A percentile compares a stretch with the other conserved stretches of the same genome.
Evolutionary conservation across 1,139 yeast genomes (phyloP).

Genomic region (Taiozyma sp.): DNA sequence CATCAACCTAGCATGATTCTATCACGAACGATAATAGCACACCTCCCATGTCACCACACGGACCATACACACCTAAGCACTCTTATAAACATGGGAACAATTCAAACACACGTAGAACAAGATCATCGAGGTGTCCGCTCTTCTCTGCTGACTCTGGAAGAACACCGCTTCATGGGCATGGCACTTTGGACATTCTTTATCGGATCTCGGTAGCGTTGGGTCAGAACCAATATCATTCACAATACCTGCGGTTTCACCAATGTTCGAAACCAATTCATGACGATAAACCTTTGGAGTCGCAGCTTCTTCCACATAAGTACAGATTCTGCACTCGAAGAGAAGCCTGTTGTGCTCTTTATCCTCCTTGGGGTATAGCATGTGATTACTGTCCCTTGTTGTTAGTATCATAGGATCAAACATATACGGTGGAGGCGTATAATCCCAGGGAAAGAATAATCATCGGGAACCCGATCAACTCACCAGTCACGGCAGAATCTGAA

Average conservation of each 20-base stretch:
- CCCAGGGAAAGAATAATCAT: too few relatives aligned
- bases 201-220: slow-evolving; percentile 93
- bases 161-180: slow-evolving; percentile 87
- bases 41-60: background rate
- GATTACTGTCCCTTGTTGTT: slow-evolving; percentile 38
- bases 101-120: slow-evolving; percentile 87
- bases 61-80: slow-evolving; percentile 6
- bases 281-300: slow-evolving; percentile 86
- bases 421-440: too few relatives aligned
- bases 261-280: slow-evolving; percentile 86
- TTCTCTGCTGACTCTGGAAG: slow-evolving; percentile 91
- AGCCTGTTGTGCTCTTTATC: slow-evolving; percentile 67
- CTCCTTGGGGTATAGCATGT: slow-evolving; percentile 98
- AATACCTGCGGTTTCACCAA: slow-evolving; percentile 89
- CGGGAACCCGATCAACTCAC: background rate
- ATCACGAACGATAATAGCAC: too few relatives aligned
- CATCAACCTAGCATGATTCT: background rate
- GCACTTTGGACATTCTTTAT: slow-evolving; percentile 89
- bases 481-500: slow-evolving; percentile 92
- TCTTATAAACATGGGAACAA: slow-evolving; percentile 63
- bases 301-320: slow-evolving; percentile 90
- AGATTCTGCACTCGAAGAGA: slow-evolving; percentile 90
- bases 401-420: background rate
- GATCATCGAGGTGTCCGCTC: slow-evolving; percentile 94
- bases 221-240: slow-evolving; percentile 95